Conservation (phyloP, 2,329 filamentous ascomycete genomes). For the Daldinia sp. region DNA sequence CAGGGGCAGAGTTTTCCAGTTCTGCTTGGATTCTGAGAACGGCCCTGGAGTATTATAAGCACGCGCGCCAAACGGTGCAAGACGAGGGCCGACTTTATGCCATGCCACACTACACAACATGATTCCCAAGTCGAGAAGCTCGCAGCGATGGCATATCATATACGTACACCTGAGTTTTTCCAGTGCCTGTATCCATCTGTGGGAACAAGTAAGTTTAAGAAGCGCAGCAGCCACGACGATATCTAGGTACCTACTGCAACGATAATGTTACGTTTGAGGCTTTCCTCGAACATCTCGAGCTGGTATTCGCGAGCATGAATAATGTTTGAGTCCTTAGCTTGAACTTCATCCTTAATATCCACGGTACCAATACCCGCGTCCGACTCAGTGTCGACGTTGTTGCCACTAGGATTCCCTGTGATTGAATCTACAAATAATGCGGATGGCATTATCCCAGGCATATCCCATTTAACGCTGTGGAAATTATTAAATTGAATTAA, state of each 20-base stretch:
- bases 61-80: constrained; percentile 3
- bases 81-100: constrained; percentile 11
- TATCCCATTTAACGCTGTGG: constrained; percentile 1
- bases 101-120: constrained; percentile 3
- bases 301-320: constrained; percentile 74
- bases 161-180: constrained; percentile 80
- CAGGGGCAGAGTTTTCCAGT: constrained; percentile 63
- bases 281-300: constrained; percentile 79
- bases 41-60: constrained; percentile 62
- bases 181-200: constrained; percentile 82
- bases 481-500: neutral
- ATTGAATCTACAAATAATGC: constrained; percentile 22
- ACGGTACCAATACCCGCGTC: constrained; percentile 1
- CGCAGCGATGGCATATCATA: neutral
- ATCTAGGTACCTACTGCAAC: constrained; percentile 67
- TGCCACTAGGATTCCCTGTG: constrained; percentile 18
- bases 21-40: constrained; percentile 75
- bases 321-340: constrained; percentile 43
- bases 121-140: neutral
- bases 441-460: neutral
- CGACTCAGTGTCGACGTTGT: constrained; percentile 5
- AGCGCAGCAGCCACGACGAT: neutral
- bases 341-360: constrained; percentile 15
- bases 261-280: constrained; percentile 76
- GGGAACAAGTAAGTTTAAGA: constrained; percentile 12